These are phyloP conservation scores for Hypoxylon intermedium DNA, from an alignment of 495 filamentous ascomycete species.

Conservation along the genomic window DNA sequence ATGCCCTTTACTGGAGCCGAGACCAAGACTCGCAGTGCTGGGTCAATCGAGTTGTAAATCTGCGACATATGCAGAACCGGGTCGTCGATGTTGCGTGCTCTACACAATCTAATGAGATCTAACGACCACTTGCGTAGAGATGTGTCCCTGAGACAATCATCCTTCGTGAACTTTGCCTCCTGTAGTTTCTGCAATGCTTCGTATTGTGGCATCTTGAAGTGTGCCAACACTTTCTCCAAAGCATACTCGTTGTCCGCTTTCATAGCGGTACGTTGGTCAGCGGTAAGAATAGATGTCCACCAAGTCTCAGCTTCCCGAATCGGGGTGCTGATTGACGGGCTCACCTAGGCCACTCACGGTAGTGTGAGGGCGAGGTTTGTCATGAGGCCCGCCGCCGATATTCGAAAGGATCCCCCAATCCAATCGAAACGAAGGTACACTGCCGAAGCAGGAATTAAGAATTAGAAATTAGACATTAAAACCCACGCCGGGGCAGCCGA, in stretches of 20 bases:
- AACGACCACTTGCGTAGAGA: neutral
- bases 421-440: no score
- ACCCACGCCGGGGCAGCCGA: no score
- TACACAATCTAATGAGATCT: neutral
- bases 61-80: neutral
- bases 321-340: no score
- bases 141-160: neutral
- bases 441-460: no score
- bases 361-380: no score
- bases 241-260: neutral
- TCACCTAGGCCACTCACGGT: no score
- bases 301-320: neutral
- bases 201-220: neutral
- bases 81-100: neutral
- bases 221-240: neutral
- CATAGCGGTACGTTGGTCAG: neutral
- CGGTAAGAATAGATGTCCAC: neutral
- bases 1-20: neutral
- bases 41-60: neutral
- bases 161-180: neutral
- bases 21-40: neutral
- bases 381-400: no score
- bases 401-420: no score
- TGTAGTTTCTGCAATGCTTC: neutral
- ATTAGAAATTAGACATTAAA: no score